Evolutionary conservation across 441 rosid species (phyloP), one percentile per base, ranked within the genome.

Genomic region (Brassica balearica): DNA sequence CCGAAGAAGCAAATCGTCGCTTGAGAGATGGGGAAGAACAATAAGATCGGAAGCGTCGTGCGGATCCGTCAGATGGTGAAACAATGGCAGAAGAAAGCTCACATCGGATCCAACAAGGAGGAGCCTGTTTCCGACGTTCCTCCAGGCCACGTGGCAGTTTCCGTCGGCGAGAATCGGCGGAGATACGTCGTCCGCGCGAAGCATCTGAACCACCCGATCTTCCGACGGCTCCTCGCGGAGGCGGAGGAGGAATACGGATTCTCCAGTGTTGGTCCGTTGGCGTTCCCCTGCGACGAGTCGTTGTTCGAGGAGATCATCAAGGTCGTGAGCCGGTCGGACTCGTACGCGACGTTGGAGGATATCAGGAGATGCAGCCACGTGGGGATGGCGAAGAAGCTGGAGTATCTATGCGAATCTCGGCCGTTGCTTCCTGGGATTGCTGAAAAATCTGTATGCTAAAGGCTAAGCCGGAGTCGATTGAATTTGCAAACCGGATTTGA

Each of bases 231-330:
- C 1, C 69, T 95, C 3, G 87, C 87, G 53, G 95, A 82, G 15
- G 95, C 98, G 1, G 98, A 95, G 77, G 96, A 93, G 22, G 96
- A 93, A 81, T 95, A 80, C n/a, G 97, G 98, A 1, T 95, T 93
- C 77, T 82, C 87, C 12, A 93, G 89, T 55, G 82, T 81, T 14
- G 99, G 98, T 1, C 89, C 87, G 19, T 86, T 95, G 81, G 85
- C 90, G 2, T 87, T 95, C 8, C 99, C 99, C 51, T 93, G 98
- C 75, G 92, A 86, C 12, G 90, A 91, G 1, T 85, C 90, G 27
- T 85, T 90, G 77, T 95, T 95, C 61, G 72, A 84, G 77, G 97
- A 91, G 12, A 81, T 81, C 1, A 32, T 81, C 6, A 29, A 7
- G 9, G 82, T 74, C n/a, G 81, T 91, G 14, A 84, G 88, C 14